A percentile compares a stretch with the other conserved stretches of the same genome.
Evolutionary conservation across 139 green algal species (phyloP).

Genomic region (Bryopsis sp.): DNA sequence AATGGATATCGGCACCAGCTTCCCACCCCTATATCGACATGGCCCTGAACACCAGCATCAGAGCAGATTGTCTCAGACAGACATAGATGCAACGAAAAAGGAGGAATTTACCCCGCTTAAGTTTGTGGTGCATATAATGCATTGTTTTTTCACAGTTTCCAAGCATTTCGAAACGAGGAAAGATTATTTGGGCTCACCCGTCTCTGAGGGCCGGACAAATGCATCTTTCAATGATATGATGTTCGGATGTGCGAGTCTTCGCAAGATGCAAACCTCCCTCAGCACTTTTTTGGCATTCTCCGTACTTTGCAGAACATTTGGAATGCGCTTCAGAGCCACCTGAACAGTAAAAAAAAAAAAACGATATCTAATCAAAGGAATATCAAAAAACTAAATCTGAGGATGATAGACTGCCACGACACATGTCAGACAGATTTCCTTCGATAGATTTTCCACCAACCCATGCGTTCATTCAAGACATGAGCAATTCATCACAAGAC

Average conservation of each 20-base stretch:
- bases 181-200: constrained; percentile 28
- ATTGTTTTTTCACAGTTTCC: constrained; percentile 7
- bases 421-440: too few species aligned
- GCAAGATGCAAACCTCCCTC: constrained; percentile 84
- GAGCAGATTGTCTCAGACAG: too few species aligned
- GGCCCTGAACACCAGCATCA: constrained; percentile 29
- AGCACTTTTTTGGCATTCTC: constrained; percentile 76
- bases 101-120: not conserved
- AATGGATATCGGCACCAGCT: constrained; percentile 52
- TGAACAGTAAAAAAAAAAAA: constrained; percentile 3
- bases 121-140: not conserved
- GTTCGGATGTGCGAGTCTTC: constrained; percentile 71
- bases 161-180: not conserved
- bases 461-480: too few species aligned
- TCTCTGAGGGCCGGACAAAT: constrained; percentile 55
- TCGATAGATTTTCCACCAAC: too few species aligned
- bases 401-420: too few species aligned
- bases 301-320: constrained; percentile 59
- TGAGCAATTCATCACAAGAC: too few species aligned
- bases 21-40: constrained; percentile 40
- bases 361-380: not conserved
- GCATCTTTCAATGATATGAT: constrained; percentile 63
- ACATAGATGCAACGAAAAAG: too few species aligned
- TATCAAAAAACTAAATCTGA: too few species aligned
- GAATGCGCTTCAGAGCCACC: constrained; percentile 76